phyloP scores from a whole-genome alignment of 176 grass and related monocot species.

The Aegilops longissima region DNA sequence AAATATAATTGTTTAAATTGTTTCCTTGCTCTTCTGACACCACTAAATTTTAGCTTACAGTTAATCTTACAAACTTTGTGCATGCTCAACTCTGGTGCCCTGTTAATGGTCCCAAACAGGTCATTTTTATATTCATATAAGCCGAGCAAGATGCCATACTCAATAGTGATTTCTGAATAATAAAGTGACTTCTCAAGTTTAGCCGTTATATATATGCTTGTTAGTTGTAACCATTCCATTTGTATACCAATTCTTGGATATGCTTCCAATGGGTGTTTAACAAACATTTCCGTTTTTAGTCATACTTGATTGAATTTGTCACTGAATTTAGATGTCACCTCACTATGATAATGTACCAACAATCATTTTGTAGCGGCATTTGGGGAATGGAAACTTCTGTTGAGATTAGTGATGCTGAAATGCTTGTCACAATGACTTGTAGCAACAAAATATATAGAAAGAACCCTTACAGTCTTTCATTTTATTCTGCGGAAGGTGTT shows the following conservation, averaged over 20 bases:
- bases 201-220: neutral
- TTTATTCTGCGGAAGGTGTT: neutral
- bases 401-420: neutral
- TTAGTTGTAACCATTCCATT: neutral
- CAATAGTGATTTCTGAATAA: neutral
- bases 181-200: neutral
- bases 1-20: neutral
- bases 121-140: neutral
- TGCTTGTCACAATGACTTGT: neutral
- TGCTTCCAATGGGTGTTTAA: neutral
- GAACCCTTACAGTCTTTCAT: neutral
- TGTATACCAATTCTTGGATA: neutral
- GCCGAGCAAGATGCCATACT: neutral
- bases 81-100: neutral
- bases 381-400: neutral
- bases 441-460: neutral
- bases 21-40: neutral
- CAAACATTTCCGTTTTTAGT: neutral
- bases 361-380: neutral
- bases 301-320: neutral
- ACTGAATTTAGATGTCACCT: neutral
- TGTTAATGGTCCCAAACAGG: neutral
- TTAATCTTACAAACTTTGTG: neutral
- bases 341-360: neutral
- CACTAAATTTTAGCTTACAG: neutral